A percentile compares a stretch with the other conserved stretches of the same genome.
Evolutionary conservation across 495 filamentous ascomycete genomes (phyloP).

Genomic region (Penicillium simplicissimum): DNA sequence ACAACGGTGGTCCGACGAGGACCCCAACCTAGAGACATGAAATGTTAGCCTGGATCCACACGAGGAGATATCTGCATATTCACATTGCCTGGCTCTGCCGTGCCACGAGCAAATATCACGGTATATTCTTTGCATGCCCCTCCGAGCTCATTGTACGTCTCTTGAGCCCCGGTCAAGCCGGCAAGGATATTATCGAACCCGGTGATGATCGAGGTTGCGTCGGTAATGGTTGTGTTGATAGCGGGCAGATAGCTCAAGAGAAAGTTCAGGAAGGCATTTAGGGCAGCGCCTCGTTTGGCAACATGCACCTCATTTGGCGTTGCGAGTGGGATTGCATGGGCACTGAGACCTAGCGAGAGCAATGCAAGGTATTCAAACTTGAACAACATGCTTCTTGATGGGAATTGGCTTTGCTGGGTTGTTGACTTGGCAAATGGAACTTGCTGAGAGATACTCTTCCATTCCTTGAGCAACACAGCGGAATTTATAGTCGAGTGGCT

Average conservation of each 20-base stretch:
- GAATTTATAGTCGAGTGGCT: neutral
- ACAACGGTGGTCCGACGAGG: neutral
- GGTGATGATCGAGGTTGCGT: neutral
- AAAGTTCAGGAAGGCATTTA: neutral
- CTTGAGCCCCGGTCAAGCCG: slow-evolving; percentile 10
- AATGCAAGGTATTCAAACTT: neutral
- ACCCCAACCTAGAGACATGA: neutral
- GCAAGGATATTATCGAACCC: neutral
- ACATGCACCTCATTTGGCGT: neutral
- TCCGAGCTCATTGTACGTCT: slow-evolving; percentile 36
- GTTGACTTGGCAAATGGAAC: neutral
- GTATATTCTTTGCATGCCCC: slow-evolving; percentile 37
- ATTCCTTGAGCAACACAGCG: neutral
- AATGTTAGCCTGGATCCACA: neutral
- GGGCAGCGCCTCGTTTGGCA: neutral
- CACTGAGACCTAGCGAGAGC: neutral
- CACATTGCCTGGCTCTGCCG: slow-evolving; percentile 39
- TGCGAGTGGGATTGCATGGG: neutral
- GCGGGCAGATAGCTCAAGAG: neutral
- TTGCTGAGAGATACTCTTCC: neutral
- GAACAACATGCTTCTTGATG: neutral
- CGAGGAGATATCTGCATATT: neutral
- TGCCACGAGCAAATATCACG: slow-evolving; percentile 44
- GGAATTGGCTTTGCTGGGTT: neutral
- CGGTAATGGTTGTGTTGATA: neutral